phyloP scores from a whole-genome alignment of 768 basidiomycete species.

The Tylopilus intermedius region DNA sequence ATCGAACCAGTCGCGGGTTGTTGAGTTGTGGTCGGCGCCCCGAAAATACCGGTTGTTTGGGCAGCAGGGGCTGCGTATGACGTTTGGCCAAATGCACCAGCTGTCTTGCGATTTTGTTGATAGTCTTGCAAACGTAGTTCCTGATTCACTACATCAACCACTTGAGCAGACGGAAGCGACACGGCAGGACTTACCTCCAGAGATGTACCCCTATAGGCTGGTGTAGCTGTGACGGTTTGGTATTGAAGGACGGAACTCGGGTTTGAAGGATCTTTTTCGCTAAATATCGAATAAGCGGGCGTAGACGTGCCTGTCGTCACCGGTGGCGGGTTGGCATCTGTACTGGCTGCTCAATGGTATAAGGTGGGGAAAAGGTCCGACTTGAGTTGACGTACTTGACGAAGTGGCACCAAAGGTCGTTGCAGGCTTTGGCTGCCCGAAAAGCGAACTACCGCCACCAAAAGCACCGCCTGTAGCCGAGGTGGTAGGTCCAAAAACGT shows the following conservation, averaged over 20 bases:
- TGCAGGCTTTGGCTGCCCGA: constrained; percentile 51
- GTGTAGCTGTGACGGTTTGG: constrained; percentile 79
- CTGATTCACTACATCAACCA: constrained; percentile 31
- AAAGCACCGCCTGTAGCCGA: constrained; percentile 34
- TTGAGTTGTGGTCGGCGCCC: constrained; percentile 24
- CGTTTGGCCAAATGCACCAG: constrained; percentile 54
- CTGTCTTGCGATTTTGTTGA: constrained; percentile 66
- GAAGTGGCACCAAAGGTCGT: constrained; percentile 41
- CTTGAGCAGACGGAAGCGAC: background rate
- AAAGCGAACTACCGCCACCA: constrained; percentile 46
- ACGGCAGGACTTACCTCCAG: constrained; percentile 51
- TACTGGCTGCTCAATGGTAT: constrained; percentile 25
- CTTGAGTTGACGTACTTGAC: constrained; percentile 22
- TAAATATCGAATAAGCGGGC: constrained; percentile 53
- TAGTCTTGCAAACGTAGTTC: constrained; percentile 79
- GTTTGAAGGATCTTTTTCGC: constrained; percentile 61
- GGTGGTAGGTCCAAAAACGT: constrained; percentile 33
- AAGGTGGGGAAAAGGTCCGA: constrained; percentile 2
- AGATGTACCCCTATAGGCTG: constrained; percentile 70
- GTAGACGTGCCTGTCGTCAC: constrained; percentile 68
- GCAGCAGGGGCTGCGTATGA: constrained; percentile 24
- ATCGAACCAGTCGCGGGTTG: constrained; percentile 29
- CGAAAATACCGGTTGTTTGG: constrained; percentile 25
- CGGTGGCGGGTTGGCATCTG: constrained; percentile 41
- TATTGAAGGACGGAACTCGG: constrained; percentile 54